Evolutionary conservation across 202 grass and related monocot genomes (phyloP), one percentile per base, ranked within the genome.

Genomic region (Thinopyrum obtusiflorum): DNA sequence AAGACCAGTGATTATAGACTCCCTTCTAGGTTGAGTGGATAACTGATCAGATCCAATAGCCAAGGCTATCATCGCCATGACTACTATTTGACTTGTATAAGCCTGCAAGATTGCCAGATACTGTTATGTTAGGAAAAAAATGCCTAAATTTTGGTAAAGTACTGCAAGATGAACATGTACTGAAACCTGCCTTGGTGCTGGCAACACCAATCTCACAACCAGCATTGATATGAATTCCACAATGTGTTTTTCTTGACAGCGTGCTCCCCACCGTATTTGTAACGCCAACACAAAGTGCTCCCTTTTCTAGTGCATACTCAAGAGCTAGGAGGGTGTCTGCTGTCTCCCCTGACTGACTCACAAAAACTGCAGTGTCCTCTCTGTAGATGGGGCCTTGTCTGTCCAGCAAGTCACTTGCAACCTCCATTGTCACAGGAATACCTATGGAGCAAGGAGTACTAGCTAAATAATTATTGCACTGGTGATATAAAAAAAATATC

Each of bases 291-390:
- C 95, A 95, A 63, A 98, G 83, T 28, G 93, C 93, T 47, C 89
- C 93, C 32, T 92, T 93, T 87, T 75, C 82, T 83, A 95, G 77
- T 36, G 91, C 93, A 90, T 98, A 98, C 47, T 98, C 93, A 64
- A 98, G 93, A 72, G 95, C 93, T 9, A 95, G 84, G 62, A 98
- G 95, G 72, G 95, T 98, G 82, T 98, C 95, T 61, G 96, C 96
- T 59, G 96, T 98, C 83, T 98, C 96, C 42, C 96, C 96, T 69
- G 96, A 98, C 71, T 98, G 96, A 72, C 96, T 98, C 37, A 98
- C 93, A 87, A 98, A 98, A 84, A 98, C 84, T 49, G 86, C 91
- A 76, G 93, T 95, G 80, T 92, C 93, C 80, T 95, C 95, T 86
- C 93, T 90, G 35, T 89, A 98, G 61, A 98, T 91, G 73, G 92